phyloP scores from a whole-genome alignment of 805 yeast species.

The Pichia ethanolica region DNA sequence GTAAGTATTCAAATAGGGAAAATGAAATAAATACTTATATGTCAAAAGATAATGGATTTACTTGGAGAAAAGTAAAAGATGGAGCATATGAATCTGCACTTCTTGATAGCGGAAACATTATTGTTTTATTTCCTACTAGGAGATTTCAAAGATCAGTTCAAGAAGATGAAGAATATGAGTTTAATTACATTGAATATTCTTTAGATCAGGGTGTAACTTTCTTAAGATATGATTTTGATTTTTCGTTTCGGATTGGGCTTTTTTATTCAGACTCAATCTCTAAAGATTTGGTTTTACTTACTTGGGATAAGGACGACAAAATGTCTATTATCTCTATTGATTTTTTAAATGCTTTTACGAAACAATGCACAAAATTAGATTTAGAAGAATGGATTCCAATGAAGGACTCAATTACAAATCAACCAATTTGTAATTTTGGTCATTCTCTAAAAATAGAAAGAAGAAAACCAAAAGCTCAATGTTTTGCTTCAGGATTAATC shows the following conservation, averaged over 20 bases:
- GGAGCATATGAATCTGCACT: constrained; percentile 47
- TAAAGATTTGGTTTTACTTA: constrained; percentile 56
- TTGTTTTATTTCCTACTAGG: constrained; percentile 44
- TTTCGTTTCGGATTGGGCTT: constrained; percentile 2
- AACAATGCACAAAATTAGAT: constrained; percentile 41
- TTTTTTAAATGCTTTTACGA: constrained; percentile 46
- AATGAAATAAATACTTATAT: constrained; percentile 38
- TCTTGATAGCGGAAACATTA: constrained; percentile 74
- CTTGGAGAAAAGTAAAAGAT: constrained; percentile 54
- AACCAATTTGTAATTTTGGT: constrained; percentile 58
- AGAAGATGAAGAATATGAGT: constrained; percentile 3
- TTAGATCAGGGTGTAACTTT: constrained; percentile 70
- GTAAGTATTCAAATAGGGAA: constrained; percentile 30
- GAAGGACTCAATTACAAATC: constrained; percentile 23
- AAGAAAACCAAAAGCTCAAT: constrained; percentile 57
- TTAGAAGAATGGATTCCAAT: constrained; percentile 60
- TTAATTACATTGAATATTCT: constrained; percentile 36
- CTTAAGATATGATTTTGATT: constrained; percentile 41
- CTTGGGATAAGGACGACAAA: constrained; percentile 34
- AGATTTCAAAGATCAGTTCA: too few species aligned
- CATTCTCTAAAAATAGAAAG: constrained; percentile 54
- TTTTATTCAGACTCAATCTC: constrained; percentile 8
- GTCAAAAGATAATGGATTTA: constrained; percentile 70
- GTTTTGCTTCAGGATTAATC: constrained; percentile 46
- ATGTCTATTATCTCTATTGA: constrained; percentile 35